Evolutionary conservation across 345 rosid genomes (phyloP), one percentile per base, ranked within the genome.

Genomic region (Cardamine occulta): DNA sequence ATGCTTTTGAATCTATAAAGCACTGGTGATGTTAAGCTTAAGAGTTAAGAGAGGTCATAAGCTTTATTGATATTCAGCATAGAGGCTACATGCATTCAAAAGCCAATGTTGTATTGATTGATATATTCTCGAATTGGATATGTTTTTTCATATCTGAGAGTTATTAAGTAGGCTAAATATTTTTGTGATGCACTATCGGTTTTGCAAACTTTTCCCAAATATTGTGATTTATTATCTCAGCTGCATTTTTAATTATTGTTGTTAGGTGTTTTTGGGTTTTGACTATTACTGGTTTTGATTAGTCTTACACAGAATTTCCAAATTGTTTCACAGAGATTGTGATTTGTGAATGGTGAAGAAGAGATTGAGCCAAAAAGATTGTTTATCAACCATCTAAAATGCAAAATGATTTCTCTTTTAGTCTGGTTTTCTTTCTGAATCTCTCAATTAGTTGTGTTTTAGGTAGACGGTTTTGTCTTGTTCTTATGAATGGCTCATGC

Each of bases 121-220:
- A 19, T 19, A 19, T 19, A 24, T 21, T 8, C 4, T 54, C 48
- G 39, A 57, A 59, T 66, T 66, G 37, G 31, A 68, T 57, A 14
- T 60, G 34, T 68, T 39, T 3, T 15, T 56, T 4, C 51, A 74
- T 63, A 66, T 66, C 19, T 68, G 8, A 40, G 53, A 59, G 63
- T 9, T 61, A 9, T 32, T 29, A 29, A 18, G 45, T 68, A 7
- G 42, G 56, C 44, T 24, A 54, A 39, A 0, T 4, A 9, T 2
- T 66, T 66, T 48, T 28, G 57, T 48, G 39, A 1, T 15, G 18
- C 13, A 7, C 24, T 63, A 44, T 2, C 32, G 21, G 7, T 66
- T 48, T 61, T 35, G 11, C 17, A 2, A 61, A n/a, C 6, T 59
- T 59, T 35, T 44, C 48, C 1, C 48, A 40, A n/a, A 40, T 40